Evolutionary conservation across 2,329 filamentous ascomycete species (phyloP), one percentile per base, ranked within the genome.

Genomic region (Botrytis porri): DNA sequence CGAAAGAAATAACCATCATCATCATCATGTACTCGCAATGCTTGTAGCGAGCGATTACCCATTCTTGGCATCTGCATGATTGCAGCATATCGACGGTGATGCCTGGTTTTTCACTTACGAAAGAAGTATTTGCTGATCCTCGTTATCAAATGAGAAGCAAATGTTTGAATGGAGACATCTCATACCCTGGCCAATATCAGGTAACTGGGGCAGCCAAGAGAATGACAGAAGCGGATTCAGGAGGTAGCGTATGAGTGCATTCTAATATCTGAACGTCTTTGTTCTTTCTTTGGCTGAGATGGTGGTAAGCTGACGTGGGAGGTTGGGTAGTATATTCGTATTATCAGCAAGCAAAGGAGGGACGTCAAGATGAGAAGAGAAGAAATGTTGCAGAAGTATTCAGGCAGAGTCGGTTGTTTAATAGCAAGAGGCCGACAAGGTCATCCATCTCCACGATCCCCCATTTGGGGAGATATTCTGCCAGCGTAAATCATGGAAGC

Each of bases 61-160:
- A 29, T 41, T 67, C 64, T 57, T 67, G 64, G 45, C 64, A 67
- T 67, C 64, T 29, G 35, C 45, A 54, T 66, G 64, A 66, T 54
- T 66, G 22, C 45, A 54, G 37, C 45, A 54, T 35, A 7, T n/a
- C 37, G 25, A 66, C 48, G 64, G 32, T 29, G 64, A 67, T 39
- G 29, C 48, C 48, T 67, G 35, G 45, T 67, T 57, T 25, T 35
- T 57, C 35, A 39, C 48, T 51, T 20, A 67, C 64, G 29, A 35
- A 54, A 66, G 64, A 39, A 39, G 64, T n/a, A 54, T 18, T 51
- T 39, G 64, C 45, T 54, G 45, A 54, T 48, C 35, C 16, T 67
- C 32, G 25, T 14, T n/a, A 4, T 29, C 64, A 67, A 67, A 67
- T 67, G 35, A 41, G 25, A 57, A 57, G 45, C 18, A 57, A 29